phyloP scores from a whole-genome alignment of 495 filamentous ascomycete genomes.

The Daldinia bambusicola region DNA sequence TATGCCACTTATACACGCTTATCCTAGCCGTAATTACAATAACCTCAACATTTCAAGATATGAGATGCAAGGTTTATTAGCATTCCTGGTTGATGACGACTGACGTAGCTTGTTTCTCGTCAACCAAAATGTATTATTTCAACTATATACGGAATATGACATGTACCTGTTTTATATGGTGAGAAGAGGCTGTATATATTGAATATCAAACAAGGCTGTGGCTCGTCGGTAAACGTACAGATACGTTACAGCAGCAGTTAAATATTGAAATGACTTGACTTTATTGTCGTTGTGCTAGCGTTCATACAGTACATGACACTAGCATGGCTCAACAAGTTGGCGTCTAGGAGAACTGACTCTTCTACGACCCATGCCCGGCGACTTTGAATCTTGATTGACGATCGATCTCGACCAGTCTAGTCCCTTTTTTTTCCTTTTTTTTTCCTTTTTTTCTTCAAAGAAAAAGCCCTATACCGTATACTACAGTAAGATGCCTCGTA shows the following conservation, averaged over 20 bases:
- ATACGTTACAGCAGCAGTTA: too few relatives aligned
- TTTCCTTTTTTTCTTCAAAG: background rate
- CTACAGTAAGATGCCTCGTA: too few relatives aligned
- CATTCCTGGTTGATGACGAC: constrained; percentile 2
- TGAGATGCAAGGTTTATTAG: constrained; percentile 16
- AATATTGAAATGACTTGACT: background rate
- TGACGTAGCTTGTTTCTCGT: background rate
- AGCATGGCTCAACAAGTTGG: constrained; percentile 16
- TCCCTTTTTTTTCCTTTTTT: background rate
- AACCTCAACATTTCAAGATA: constrained; percentile 1
- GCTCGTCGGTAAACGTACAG: background rate
- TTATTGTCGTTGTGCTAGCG: background rate
- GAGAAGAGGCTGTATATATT: too few relatives aligned
- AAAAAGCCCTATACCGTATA: background rate
- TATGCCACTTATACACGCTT: constrained; percentile 2
- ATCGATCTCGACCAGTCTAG: constrained; percentile 42
- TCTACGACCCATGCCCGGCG: constrained; percentile 23
- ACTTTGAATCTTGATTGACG: constrained; percentile 41
- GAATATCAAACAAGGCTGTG: background rate
- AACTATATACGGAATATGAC: too few relatives aligned
- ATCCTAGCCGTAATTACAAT: background rate
- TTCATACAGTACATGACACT: background rate
- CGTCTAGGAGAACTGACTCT: constrained; percentile 3
- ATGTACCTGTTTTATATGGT: too few relatives aligned
- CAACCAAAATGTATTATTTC: background rate